These are phyloP conservation scores for Physaria fendleri DNA, from an alignment of 345 rosid species.

Conservation along the genomic window DNA sequence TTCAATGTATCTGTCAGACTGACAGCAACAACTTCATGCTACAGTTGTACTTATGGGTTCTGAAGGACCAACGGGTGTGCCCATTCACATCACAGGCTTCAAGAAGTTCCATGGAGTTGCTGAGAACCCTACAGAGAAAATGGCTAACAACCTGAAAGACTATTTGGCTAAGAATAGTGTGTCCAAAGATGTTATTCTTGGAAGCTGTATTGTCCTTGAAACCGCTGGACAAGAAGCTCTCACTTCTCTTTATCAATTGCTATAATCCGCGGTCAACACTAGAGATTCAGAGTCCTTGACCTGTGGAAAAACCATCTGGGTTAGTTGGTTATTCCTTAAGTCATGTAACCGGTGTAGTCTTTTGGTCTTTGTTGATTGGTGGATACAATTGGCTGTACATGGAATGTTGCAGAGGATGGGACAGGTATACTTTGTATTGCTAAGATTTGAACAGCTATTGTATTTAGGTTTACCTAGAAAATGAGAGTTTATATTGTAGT, in stretches of 20 bases:
- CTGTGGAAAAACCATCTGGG: conserved; percentile 69
- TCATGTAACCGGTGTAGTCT: conserved; percentile 99
- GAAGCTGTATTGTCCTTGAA: conserved; percentile 75
- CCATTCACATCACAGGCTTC: conserved; percentile 83
- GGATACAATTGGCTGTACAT: conserved; percentile 99
- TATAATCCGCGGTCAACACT: conserved; percentile 46
- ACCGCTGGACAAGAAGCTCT: conserved; percentile 89
- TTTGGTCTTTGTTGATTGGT: conserved; percentile 99
- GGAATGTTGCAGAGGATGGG: conserved; percentile 97
- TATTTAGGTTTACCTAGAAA: too few relatives aligned
- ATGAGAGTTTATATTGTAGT: too few relatives aligned
- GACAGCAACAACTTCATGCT: neutral
- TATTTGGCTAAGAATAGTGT: conserved; percentile 58
- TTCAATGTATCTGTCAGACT: neutral
- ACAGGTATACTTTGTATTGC: conserved; percentile 61
- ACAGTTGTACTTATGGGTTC: conserved; percentile 69
- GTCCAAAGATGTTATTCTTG: conserved; percentile 68
- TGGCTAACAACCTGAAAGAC: conserved; percentile 61
- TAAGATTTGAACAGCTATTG: neutral
- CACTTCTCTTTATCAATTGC: conserved; percentile 46
- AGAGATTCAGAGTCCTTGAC: conserved; percentile 44
- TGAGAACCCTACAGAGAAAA: conserved; percentile 87
- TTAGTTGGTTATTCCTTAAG: conserved; percentile 39
- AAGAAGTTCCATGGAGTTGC: conserved; percentile 98
- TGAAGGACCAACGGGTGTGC: conserved; percentile 75